These are phyloP conservation scores for Mentha longifolia DNA, from an alignment of 257 asterid species.

Conservation along the genomic window DNA sequence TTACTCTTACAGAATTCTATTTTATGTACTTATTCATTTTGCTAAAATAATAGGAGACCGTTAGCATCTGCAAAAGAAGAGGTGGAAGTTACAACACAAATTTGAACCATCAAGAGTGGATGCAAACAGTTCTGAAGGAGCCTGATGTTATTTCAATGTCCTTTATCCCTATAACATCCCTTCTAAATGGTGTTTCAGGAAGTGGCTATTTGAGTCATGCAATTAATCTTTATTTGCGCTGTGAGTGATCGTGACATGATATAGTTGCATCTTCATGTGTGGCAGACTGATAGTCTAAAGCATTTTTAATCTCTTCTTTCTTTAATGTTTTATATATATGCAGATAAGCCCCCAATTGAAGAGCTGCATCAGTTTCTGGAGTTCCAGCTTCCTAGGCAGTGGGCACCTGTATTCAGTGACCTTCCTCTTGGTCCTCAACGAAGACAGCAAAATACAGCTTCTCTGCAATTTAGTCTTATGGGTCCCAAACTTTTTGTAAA, in stretches of 20 bases:
- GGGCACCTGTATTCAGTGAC: conserved; percentile 86
- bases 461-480: conserved; percentile 92
- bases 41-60: conserved; percentile 66
- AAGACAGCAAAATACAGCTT: conserved; percentile 69
- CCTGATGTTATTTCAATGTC: conserved; percentile 98
- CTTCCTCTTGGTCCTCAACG: conserved; percentile 98
- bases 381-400: too few species aligned
- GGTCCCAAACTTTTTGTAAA: conserved; percentile 91
- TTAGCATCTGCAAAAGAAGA: conserved; percentile 83
- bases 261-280: conserved; percentile 17
- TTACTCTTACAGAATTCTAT: conserved; percentile 25
- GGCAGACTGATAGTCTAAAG: not conserved
- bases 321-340: not conserved
- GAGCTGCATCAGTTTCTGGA: conserved; percentile 98
- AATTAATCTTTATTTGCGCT: conserved; percentile 90
- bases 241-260: conserved; percentile 54
- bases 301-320: not conserved
- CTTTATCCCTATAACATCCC: conserved; percentile 89
- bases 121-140: conserved; percentile 82
- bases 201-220: conserved; percentile 98
- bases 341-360: conserved; percentile 98
- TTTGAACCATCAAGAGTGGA: conserved; percentile 83
- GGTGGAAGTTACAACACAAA: conserved; percentile 77
- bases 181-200: conserved; percentile 90
- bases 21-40: conserved; percentile 34